Evolutionary conservation across 2,329 filamentous ascomycete species (phyloP).

Genomic region (Pseudogymnoascus sp.): DNA sequence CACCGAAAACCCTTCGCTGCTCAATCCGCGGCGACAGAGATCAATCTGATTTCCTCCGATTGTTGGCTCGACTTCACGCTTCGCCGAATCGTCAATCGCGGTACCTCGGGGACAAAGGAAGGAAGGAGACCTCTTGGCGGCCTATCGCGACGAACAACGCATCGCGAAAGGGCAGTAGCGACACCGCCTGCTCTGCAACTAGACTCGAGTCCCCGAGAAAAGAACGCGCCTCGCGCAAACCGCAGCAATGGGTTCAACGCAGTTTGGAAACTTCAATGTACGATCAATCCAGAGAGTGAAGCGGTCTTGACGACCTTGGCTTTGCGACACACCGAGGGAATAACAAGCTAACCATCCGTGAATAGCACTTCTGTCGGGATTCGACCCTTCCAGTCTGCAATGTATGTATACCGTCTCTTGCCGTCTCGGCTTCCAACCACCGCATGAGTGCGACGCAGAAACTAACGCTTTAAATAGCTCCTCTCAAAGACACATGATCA

Average conservation of each 20-base stretch:
- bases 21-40: neutral
- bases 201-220: conserved; percentile 4
- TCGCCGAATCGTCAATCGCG: neutral
- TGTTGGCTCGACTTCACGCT: neutral
- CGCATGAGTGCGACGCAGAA: neutral
- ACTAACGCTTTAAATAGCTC: conserved; percentile 42
- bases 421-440: neutral
- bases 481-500: conserved; percentile 55
- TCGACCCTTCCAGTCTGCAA: conserved; percentile 79
- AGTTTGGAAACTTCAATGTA: conserved; percentile 54
- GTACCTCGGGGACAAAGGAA: neutral
- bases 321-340: neutral
- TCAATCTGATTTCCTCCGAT: neutral
- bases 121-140: conserved; percentile 2
- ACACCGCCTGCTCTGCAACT: conserved; percentile 2
- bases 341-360: conserved; percentile 15
- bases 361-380: conserved; percentile 73
- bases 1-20: neutral
- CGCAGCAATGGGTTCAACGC: conserved; percentile 39
- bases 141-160: conserved; percentile 6
- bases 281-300: conserved; percentile 21
- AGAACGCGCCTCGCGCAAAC: conserved; percentile 1
- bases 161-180: conserved; percentile 3
- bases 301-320: neutral
- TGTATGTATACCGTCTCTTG: conserved; percentile 45